These are phyloP conservation scores for Podila minutissima DNA, from an alignment of 192 early-diverging fungal species.

Conservation along the genomic window DNA sequence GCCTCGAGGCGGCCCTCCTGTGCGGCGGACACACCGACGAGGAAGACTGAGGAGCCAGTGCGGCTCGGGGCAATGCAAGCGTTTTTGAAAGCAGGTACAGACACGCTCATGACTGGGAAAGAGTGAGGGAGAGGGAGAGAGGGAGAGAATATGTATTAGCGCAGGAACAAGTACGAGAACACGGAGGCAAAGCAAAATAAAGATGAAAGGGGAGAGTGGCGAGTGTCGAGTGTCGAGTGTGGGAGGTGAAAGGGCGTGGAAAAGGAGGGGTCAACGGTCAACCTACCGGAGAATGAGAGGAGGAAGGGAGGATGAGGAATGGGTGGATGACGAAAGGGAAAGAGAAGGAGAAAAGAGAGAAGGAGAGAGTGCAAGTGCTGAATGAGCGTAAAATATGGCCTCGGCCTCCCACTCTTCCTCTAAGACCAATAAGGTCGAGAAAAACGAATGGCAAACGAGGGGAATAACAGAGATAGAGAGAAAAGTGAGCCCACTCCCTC, in stretches of 20 bases:
- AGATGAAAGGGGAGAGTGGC: background rate
- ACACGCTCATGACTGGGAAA: slow-evolving; percentile 3
- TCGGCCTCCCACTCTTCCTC: too few relatives aligned
- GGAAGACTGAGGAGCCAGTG: slow-evolving; percentile 8
- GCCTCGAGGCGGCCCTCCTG: slow-evolving; percentile 15
- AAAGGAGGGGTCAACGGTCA: background rate
- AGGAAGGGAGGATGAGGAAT: background rate
- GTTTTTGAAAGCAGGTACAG: slow-evolving; percentile 11
- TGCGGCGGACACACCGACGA: slow-evolving; percentile 12
- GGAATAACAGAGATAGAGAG: too few relatives aligned
- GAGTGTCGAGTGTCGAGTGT: background rate
- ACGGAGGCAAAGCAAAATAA: background rate
- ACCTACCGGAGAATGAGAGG: background rate
- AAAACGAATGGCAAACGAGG: too few relatives aligned
- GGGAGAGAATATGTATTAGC: too few relatives aligned
- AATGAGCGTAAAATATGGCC: background rate
- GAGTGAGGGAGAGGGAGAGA: background rate
- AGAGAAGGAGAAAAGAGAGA: background rate
- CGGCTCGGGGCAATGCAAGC: slow-evolving; percentile 22
- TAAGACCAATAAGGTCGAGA: too few relatives aligned
- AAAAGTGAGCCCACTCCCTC: too few relatives aligned
- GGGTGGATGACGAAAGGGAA: background rate
- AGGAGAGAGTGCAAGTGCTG: background rate
- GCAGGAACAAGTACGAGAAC: too few relatives aligned
- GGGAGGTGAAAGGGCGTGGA: background rate